Conservation (phyloP, 2,329 filamentous ascomycete species). For the Exophiala phaeomuriformis region DNA sequence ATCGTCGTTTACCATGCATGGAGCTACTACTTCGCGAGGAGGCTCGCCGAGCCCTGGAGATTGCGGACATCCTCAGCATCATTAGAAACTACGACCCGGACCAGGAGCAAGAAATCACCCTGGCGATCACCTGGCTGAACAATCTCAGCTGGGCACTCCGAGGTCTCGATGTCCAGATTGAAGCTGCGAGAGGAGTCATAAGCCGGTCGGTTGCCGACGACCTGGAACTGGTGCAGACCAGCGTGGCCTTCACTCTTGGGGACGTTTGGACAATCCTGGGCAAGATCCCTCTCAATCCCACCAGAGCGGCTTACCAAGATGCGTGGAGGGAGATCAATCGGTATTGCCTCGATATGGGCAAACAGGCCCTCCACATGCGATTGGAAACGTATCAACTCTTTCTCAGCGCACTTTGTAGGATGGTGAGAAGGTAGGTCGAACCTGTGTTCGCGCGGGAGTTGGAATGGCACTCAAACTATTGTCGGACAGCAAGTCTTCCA, state of each 20-base stretch:
- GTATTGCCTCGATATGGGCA: slow-evolving; percentile 39
- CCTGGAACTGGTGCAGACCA: slow-evolving; percentile 43
- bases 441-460: slow-evolving; percentile 1
- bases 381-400: slow-evolving; percentile 47
- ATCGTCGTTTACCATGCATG: slow-evolving; percentile 21
- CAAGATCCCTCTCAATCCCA: slow-evolving; percentile 30
- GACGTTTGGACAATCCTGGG: slow-evolving; percentile 44
- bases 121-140: slow-evolving; percentile 49
- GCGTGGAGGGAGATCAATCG: slow-evolving; percentile 45
- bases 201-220: slow-evolving; percentile 38
- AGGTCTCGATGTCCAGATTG: slow-evolving; percentile 41
- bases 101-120: slow-evolving; percentile 47
- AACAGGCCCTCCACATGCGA: slow-evolving; percentile 43
- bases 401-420: slow-evolving; percentile 40
- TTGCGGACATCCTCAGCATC: slow-evolving; percentile 44
- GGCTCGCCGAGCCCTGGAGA: slow-evolving; percentile 47
- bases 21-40: slow-evolving; percentile 38
- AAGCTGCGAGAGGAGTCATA: slow-evolving; percentile 33
- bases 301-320: slow-evolving; percentile 37
- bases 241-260: slow-evolving; percentile 46
- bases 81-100: slow-evolving; percentile 48
- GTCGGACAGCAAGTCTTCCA: slow-evolving; percentile 16
- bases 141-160: slow-evolving; percentile 47
- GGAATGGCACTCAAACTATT: slow-evolving; percentile 3
- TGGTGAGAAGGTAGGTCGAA: slow-evolving; percentile 41